Evolutionary conservation across 164 flowering plant genomes (phyloP), one percentile per base, ranked within the genome.

Genomic region (Taxillus chinensis): DNA sequence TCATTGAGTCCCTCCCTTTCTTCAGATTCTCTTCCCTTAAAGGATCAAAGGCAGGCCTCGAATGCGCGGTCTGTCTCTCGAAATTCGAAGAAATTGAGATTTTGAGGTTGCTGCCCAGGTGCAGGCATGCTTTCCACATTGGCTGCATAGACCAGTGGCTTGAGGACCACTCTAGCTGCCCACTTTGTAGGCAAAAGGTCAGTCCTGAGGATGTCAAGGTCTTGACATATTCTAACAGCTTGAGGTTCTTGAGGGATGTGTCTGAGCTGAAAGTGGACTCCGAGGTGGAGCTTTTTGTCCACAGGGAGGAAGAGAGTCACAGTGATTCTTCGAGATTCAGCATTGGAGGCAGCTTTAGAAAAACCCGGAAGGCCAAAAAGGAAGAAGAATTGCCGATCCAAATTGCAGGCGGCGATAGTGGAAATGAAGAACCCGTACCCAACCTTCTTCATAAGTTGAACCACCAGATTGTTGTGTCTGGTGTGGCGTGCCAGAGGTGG

Each of bases 91-190:
- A 84, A 3, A 59, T 67, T 6, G 98, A 92, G 62, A 62, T 88
- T 39, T 81, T 90, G 2, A 48, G 98, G 55, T 62, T 92, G 41
- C 70, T 92, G 14, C 98, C 98, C 1, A 83, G 82, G 60, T 92
- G 96, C 69, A 83, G 78, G 41, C 98, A 92, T 62, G 96, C 96
- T 12, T 92, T 92, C 61, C 98, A 92, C 62, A 77, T 86, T 39
- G 70, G 54, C 17, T 92, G 98, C 64, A 77, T 92, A 15, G 98
- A 90, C 64, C 77, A 71, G 55, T 92, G 98, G 98, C 92, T 92
- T 8, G 96, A 87, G 63, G 82, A 73, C 40, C 98, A 92, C 70
- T 83, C 96, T 0, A 90, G 79, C 61, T 92, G 98, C 55, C 98
- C 98, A 42, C 75, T 92, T 37, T 92, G 98, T 66, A 68, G 98